Evolutionary conservation across 306 rosid genomes (phyloP).

Genomic region (Biancaea sappan): DNA sequence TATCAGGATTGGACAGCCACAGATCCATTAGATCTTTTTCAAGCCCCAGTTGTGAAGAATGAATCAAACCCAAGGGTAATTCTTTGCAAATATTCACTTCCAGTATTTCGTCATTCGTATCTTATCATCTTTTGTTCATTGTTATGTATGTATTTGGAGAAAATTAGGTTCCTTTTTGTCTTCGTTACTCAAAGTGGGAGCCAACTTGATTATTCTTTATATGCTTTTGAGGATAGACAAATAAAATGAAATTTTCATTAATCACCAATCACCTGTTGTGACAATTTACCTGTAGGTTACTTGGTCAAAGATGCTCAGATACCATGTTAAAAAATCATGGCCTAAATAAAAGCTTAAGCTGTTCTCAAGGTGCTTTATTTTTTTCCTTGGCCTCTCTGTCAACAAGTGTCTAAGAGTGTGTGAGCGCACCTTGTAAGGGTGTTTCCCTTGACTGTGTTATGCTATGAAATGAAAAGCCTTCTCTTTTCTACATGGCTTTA

Average conservation of each 20-base stretch:
- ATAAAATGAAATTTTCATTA: not conserved
- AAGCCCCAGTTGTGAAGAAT: conserved; percentile 68
- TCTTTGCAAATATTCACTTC: conserved; percentile 27
- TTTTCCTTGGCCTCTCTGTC: too few species aligned
- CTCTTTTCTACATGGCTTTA: conserved; percentile 1
- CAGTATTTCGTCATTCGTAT: conserved; percentile 8
- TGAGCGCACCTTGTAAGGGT: not conserved
- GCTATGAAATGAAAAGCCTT: not conserved
- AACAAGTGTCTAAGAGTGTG: too few species aligned
- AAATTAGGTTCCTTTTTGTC: conserved; percentile 12
- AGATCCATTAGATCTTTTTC: conserved; percentile 85
- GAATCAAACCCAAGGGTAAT: conserved; percentile 94
- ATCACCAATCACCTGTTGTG: not conserved
- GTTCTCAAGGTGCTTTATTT: not conserved
- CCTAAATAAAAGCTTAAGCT: conserved; percentile 1
- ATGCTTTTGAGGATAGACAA: not conserved
- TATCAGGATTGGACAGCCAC: conserved; percentile 86
- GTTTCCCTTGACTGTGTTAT: not conserved
- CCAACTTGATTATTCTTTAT: conserved; percentile 14
- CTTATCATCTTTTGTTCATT: conserved; percentile 17
- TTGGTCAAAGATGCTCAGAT: conserved; percentile 12
- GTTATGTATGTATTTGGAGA: conserved; percentile 16
- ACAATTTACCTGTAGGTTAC: not conserved
- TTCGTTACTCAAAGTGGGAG: conserved; percentile 10
- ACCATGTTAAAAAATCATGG: not conserved